Evolutionary conservation across 1,284 basidiomycete species (phyloP), one percentile per base, ranked within the genome.

Genomic region (Ganoderma lingzhi): DNA sequence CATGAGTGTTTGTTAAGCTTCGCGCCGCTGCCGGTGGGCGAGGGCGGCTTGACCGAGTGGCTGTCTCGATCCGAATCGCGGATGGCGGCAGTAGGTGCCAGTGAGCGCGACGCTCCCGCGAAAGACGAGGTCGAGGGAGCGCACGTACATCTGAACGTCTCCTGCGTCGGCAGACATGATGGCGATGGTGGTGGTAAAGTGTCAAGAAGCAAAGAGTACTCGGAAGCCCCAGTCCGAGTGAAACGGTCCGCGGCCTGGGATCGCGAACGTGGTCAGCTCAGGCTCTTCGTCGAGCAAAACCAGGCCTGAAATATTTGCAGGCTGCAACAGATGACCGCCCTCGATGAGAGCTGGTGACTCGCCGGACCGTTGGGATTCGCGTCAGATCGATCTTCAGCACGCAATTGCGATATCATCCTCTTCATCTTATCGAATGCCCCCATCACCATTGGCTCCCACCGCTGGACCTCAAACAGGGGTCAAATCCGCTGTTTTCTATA

Each of bases 1-100:
- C 84, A 80, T 62, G 92, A 94, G 70, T 89, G 84, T 79, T 88
- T 94, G 82, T 95, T 95, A 72, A 95, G 82, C 74, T 87, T 86
- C 14, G 76, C 84, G 74, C 81, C 82, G 69, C 75, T 76, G 77
- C 63, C 84, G 71, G 65, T 78, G 66, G 73, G 83, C 82, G 80
- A 72, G 8, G 81, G 69, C 76, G 81, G 84, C 62, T 81, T 76
- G 56, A 87, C 70, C 37, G 82, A 73, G 64, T 87, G 86, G 67
- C 86, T 87, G 66, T 39, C 64, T 65, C 28, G 48, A 23, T 28
- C 19, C 66, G 30, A 53, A n/a, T 32, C 19, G 48, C 10, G 19
- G 28, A 10, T 4, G 15, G 23, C 0, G 23, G 23, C 1, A 23
- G 23, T 23, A 23, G 23, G 23, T 23, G 23, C 15, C 30, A 3